Evolutionary conservation across 768 basidiomycete species (phyloP), one percentile per base, ranked within the genome.

Genomic region (Tylopilus rubrobrunneus): DNA sequence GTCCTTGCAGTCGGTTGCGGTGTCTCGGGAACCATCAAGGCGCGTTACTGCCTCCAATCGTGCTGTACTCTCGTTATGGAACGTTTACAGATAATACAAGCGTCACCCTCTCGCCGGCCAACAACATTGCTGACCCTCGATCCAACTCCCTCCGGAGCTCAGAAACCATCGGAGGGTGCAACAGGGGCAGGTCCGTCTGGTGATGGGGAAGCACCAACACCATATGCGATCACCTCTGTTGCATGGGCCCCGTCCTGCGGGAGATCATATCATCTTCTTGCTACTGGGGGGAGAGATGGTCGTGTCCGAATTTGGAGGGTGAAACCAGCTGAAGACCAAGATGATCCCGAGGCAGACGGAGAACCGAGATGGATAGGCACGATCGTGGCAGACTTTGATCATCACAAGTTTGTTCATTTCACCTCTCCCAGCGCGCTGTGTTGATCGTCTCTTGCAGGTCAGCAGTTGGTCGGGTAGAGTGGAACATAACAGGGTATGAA

Each of bases 191-290:
- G 57, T 21, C 55, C 57, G 27, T 59, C 66, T 19, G 55, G 58
- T 29, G 74, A 73, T 31, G 57, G 71, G 28, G 73, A 74, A 49
- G 67, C 42, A 52, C 71, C 77, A 10, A 69, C 76, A 14, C 74
- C 79, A 4, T 83, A 76, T 39, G 82, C 95, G 2, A 81, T 96
- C 47, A 89, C 88, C 0, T 85, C 87, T 29, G 81, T 98, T 34
- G 77, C 93, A 15, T 99, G 95, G 95, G 93, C 96, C 0, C 91
- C 97, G 0, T 87, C 87, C 0, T 96, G 92, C 55, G 97, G 96
- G 7, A 80, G 97, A 27, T 90, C 90, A 1, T 96, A 93, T 70
- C 96, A 98, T 64, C 86, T 98, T 37, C 79, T 98, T 55, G 97
- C 96, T 2, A 91, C 92, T 0, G 97, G 94, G 15, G 77, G 84